phyloP scores from a whole-genome alignment of 257 asterid species.

The Nicotiana tomentosiformis region DNA sequence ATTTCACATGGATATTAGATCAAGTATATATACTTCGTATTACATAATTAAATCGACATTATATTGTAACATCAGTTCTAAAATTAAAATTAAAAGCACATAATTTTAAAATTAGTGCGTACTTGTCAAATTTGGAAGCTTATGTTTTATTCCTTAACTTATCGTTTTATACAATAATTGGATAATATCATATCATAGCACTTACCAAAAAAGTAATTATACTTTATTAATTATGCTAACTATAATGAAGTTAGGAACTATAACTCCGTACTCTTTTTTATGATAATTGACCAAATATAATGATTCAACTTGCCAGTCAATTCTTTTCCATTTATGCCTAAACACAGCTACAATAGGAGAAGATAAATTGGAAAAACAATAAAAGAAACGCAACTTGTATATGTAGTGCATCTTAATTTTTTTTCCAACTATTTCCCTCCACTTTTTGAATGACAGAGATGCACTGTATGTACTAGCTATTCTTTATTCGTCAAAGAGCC shows the following conservation, averaged over 20 bases:
- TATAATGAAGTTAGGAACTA: neutral
- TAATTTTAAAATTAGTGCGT: neutral
- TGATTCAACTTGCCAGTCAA: constrained; percentile 1
- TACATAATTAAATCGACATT: neutral
- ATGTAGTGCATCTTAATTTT: neutral
- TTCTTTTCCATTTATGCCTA: neutral
- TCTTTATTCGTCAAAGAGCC: neutral
- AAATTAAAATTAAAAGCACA: neutral
- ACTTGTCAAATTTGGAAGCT: neutral
- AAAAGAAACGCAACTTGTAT: neutral
- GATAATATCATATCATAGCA: neutral
- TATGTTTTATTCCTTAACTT: neutral
- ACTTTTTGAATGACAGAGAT: neutral
- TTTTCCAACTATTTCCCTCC: neutral
- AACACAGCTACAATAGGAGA: neutral
- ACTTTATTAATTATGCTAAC: neutral
- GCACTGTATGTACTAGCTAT: neutral
- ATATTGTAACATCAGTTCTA: neutral
- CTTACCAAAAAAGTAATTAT: neutral
- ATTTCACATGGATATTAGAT: neutral
- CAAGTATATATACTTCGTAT: neutral
- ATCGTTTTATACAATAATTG: neutral
- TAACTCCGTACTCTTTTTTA: neutral
- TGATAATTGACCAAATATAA: neutral
- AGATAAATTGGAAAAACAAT: neutral